Percentiles rank a stretch among this genome's conserved stretches.
These are phyloP conservation scores for Kuraishia piskuri DNA, from an alignment of 805 yeast genomes.

Conservation along the genomic window DNA sequence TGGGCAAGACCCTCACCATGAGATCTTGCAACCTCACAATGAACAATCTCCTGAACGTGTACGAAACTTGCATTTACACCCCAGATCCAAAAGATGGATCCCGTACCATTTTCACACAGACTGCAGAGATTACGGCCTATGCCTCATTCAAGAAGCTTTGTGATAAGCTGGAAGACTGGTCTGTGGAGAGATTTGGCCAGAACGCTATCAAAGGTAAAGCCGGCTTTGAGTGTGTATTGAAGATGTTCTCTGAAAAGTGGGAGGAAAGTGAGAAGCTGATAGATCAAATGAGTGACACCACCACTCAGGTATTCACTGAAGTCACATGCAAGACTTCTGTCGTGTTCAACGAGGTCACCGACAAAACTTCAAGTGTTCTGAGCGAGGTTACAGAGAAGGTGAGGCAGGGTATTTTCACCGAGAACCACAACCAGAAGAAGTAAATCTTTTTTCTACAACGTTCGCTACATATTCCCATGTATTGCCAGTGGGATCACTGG, in stretches of 20 bases:
- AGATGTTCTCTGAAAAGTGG: slow-evolving; percentile 33
- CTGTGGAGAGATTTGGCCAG: slow-evolving; percentile 78
- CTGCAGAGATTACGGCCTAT: slow-evolving; percentile 84
- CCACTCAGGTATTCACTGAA: slow-evolving; percentile 11
- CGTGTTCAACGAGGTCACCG: slow-evolving; percentile 16
- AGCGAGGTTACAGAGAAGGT: slow-evolving; percentile 15
- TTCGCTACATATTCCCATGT: no score
- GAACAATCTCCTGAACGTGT: slow-evolving; percentile 66
- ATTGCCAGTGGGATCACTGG: no score
- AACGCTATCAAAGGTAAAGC: slow-evolving; percentile 75
- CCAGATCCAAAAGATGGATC: slow-evolving; percentile 54
- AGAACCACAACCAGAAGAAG: background rate
- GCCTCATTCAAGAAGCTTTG: slow-evolving; percentile 63
- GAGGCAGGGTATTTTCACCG: slow-evolving; percentile 11
- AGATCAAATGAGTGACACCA: slow-evolving; percentile 15
- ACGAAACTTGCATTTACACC: slow-evolving; percentile 75
- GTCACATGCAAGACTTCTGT: slow-evolving; percentile 11
- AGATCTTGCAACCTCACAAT: slow-evolving; percentile 81
- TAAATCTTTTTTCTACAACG: no score
- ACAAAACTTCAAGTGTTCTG: slow-evolving; percentile 15
- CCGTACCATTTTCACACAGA: slow-evolving; percentile 64
- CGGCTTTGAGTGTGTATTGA: slow-evolving; percentile 80
- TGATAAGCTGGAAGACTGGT: slow-evolving; percentile 86
- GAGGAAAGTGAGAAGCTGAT: slow-evolving; percentile 4
- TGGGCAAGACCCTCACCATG: slow-evolving; percentile 55